Evolutionary conservation across 2,329 filamentous ascomycete species (phyloP).

Genomic region (Pseudogymnoascus sp.): DNA sequence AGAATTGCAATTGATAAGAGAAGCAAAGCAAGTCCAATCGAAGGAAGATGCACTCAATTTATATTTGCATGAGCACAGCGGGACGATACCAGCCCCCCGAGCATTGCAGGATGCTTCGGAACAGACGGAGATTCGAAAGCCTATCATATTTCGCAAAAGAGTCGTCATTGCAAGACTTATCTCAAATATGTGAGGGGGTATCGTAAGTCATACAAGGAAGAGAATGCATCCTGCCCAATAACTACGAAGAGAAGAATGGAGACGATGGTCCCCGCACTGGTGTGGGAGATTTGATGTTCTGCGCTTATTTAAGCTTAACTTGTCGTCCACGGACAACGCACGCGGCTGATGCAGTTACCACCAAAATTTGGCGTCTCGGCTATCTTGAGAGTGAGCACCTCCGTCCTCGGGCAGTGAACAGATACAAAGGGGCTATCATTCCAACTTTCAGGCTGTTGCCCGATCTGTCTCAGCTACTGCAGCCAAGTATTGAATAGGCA

Average conservation of each 20-base stretch:
- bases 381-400: background rate
- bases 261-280: background rate
- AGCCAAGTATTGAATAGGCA: background rate
- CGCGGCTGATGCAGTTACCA: background rate
- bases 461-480: background rate
- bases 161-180: background rate
- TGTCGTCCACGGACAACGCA: background rate
- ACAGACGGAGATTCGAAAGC: background rate
- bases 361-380: background rate
- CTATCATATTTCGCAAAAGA: slow-evolving; percentile 2
- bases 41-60: slow-evolving; percentile 3
- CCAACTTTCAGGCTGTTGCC: background rate
- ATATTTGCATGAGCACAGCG: background rate
- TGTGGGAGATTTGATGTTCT: slow-evolving; percentile 2
- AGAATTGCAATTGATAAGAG: background rate
- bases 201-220: background rate
- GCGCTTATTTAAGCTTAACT: slow-evolving; percentile 8
- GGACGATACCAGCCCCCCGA: background rate
- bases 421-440: background rate
- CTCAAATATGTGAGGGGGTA: slow-evolving; percentile 1
- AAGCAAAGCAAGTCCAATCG: background rate
- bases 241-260: background rate
- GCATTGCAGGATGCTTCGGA: background rate
- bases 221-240: background rate
- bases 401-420: background rate